Base-by-base conservation (phyloP, 176 grass and related monocot genomes). In the Sorghum bicolor region DNA sequence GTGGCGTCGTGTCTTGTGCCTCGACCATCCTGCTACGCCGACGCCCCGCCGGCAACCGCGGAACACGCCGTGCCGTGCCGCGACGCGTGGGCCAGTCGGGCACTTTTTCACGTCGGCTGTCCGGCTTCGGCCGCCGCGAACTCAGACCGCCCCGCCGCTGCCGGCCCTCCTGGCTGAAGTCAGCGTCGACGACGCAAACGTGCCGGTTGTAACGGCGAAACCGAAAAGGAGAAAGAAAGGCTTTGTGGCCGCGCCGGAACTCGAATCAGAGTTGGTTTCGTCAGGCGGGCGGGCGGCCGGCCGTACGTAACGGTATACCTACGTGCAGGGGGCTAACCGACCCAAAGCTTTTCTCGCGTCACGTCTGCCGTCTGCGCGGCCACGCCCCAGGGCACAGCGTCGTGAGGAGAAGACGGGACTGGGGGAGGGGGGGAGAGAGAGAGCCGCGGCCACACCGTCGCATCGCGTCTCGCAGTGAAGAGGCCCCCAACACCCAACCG, bases 391-490 rank as follows among this genome's bases (percentile, higher is more conserved):
- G 50, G 45, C 45, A 45, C 44, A 47, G 40, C 40, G 40, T 11
- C 40, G 40, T 38, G 37, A 38, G 37, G 36, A 37, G 40, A 9
- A 10, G 40, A 10, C 40, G 11, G 40, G 40, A 45, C 43, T 40
- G 39, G 39, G 39, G n/a, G n/a, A n/a, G n/a, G n/a, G n/a, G n/a
- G n/a, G n/a, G n/a, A n/a, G n/a, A n/a, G n/a, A n/a, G n/a, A n/a
- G 43, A 45, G 43, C 14, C 45, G 45, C 45, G 45, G 15, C 47
- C 16, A 22, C 17, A 22, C 17, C 53, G 52, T 57, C 53, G 47
- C 78, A n/a, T 44, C 41, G 10, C 41, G 3, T 68, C 75, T n/a
- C 58, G 68, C 81, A 61, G 10, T 81, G 82, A 85, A 76, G 83
- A 77, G 40, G 19, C 47, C 58, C 25, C 22, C 3, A 89, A 69